Base-by-base conservation (phyloP, 257 asterid species). In the Schizonepeta tenuifolia region DNA sequence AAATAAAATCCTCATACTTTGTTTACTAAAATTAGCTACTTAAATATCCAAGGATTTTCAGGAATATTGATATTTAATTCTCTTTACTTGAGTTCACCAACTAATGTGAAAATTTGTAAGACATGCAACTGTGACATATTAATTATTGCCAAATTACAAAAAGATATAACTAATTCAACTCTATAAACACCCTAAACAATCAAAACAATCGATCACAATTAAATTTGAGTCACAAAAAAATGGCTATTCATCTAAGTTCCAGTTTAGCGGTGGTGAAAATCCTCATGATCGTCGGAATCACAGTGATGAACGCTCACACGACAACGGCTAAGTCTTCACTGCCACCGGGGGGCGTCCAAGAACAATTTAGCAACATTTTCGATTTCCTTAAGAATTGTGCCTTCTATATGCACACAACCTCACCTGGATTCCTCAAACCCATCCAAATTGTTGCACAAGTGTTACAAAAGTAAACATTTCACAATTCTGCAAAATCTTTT, bases 311-410 rank as follows among this genome's bases (percentile, higher is more conserved):
- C 13, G 12, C 44, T 40, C 60, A 18, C 2, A 7, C 6, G 69
- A 73, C 38, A n/a, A 3, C 43, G 2, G 59, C 38, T 31, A 31
- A 31, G 36, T 5, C 36, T 31, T 7, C 7, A 21, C 35, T 54
- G 13, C 55, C 38, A 5, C 68, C 53, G 12, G 41, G 56, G 2
- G 55, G 36, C 14, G n/a, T 21, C 38, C 54, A 61, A 36, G n/a
- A 36, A 35, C 15, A 9, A 11, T 12, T 43, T 7, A 64, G 33
- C 33, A 24, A 68, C 21, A 73, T 74, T 41, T 1, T 67, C 7
- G 15, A 69, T 73, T 78, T 73, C 41, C n/a, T 78, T 0, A 73
- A 36, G 35, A 8, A 61, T 44, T 78, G 82, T 5, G 61, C 62
- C 8, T 0, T 66, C 2, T 78, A 67, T 12, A 78, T 78, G 49